phyloP scores from a whole-genome alignment of 2,329 filamentous ascomycete species.

The Aspergillus ibericus region DNA sequence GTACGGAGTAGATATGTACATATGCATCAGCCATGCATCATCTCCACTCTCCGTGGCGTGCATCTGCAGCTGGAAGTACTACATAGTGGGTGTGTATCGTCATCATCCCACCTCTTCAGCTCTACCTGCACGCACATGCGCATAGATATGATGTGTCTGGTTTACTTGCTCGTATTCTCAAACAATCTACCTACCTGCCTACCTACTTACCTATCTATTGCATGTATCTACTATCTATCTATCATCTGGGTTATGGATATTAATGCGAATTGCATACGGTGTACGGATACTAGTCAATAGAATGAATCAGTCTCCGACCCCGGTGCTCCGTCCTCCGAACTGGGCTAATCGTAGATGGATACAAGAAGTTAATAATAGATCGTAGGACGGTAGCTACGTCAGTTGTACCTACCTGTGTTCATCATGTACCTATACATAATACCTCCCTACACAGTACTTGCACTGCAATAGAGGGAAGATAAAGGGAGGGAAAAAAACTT shows the following conservation, averaged over 20 bases:
- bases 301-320: not conserved
- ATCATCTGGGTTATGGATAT: too few species aligned
- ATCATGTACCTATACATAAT: too few species aligned
- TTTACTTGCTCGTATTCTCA: not conserved
- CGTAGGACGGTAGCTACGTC: not conserved
- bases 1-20: not conserved
- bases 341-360: not conserved
- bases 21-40: not conserved
- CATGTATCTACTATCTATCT: too few species aligned
- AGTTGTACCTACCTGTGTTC: not conserved
- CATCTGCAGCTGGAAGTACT: not conserved
- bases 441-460: too few species aligned
- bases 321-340: not conserved
- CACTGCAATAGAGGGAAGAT: too few species aligned
- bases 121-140: too few species aligned
- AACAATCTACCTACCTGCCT: too few species aligned
- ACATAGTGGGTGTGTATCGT: not conserved
- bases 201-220: too few species aligned
- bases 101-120: conserved; percentile 1
- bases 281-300: too few species aligned
- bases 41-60: not conserved
- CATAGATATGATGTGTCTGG: not conserved
- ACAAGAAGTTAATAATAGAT: not conserved
- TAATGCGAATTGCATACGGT: too few species aligned
- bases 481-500: not conserved